phyloP scores from a whole-genome alignment of 768 basidiomycete genomes.

The Tulasnella sp. region DNA sequence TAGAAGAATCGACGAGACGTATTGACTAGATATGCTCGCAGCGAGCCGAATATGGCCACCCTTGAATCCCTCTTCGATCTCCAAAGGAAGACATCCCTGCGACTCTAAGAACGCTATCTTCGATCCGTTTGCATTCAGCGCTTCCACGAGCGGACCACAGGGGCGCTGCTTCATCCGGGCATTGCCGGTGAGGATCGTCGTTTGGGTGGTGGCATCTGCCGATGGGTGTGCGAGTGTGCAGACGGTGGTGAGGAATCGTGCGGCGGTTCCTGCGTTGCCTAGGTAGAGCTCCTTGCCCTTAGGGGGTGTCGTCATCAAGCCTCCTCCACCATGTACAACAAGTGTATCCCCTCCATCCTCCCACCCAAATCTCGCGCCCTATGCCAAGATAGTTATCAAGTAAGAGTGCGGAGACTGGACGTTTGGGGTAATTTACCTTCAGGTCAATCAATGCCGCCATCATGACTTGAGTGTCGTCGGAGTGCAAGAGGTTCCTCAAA shows the following conservation, averaged over 20 bases:
- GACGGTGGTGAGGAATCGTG: slow-evolving; percentile 93
- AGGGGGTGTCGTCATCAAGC: slow-evolving; percentile 62
- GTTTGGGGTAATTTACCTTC: slow-evolving; percentile 40
- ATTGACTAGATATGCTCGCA: slow-evolving; percentile 94
- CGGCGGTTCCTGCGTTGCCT: slow-evolving; percentile 94
- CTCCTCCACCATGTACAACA: slow-evolving; percentile 79
- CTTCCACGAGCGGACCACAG: slow-evolving; percentile 88
- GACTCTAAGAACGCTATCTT: slow-evolving; percentile 67
- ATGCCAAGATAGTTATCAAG: background rate
- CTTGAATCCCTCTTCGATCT: slow-evolving; percentile 62
- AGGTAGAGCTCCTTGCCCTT: slow-evolving; percentile 86
- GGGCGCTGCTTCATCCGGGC: slow-evolving; percentile 98
- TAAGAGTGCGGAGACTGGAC: background rate
- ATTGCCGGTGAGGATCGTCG: slow-evolving; percentile 87
- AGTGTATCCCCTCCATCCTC: slow-evolving; percentile 94
- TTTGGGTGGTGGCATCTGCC: slow-evolving; percentile 25
- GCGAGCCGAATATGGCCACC: slow-evolving; percentile 79
- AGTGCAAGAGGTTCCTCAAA: slow-evolving; percentile 83
- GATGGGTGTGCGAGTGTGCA: slow-evolving; percentile 69
- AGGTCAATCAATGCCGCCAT: slow-evolving; percentile 86
- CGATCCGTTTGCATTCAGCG: slow-evolving; percentile 71
- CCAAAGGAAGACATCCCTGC: slow-evolving; percentile 76
- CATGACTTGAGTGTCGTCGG: slow-evolving; percentile 99
- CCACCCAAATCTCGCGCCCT: slow-evolving; percentile 92
- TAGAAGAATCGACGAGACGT: slow-evolving; percentile 92